Conservation (phyloP, 1,284 basidiomycete species). For the Cutaneotrichosporon daszewskae region DNA sequence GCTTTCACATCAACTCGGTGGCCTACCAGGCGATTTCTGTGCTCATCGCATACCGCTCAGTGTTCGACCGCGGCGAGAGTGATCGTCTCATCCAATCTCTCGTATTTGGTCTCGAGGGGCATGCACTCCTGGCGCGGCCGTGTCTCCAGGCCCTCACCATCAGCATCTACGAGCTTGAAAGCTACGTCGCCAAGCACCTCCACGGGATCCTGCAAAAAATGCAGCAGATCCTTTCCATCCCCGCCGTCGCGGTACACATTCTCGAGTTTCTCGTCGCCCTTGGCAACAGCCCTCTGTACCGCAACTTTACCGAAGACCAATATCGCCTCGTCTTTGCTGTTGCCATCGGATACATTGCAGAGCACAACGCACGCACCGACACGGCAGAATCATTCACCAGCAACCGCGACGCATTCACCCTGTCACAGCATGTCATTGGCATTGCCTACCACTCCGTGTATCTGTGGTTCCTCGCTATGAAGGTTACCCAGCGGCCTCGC, state of each 20-base stretch:
- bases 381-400: constrained; percentile 54
- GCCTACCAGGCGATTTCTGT: constrained; percentile 85
- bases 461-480: constrained; percentile 88
- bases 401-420: constrained; percentile 67
- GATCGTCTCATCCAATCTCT: constrained; percentile 77
- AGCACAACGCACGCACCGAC: constrained; percentile 55
- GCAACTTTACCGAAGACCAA: constrained; percentile 88
- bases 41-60: constrained; percentile 77
- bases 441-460: constrained; percentile 92
- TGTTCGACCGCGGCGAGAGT: constrained; percentile 57
- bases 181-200: constrained; percentile 75
- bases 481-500: constrained; percentile 72
- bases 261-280: constrained; percentile 86
- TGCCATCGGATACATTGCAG: constrained; percentile 87
- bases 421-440: constrained; percentile 91
- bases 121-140: constrained; percentile 77
- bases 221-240: constrained; percentile 90
- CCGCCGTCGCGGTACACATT: constrained; percentile 90
- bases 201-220: constrained; percentile 79
- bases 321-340: constrained; percentile 94
- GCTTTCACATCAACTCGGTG: constrained; percentile 78
- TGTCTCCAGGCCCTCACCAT: constrained; percentile 87
- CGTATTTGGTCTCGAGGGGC: constrained; percentile 65
- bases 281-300: constrained; percentile 73
- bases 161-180: constrained; percentile 80